Conservation (phyloP, 345 rosid species). For the Murraya koenigii region DNA sequence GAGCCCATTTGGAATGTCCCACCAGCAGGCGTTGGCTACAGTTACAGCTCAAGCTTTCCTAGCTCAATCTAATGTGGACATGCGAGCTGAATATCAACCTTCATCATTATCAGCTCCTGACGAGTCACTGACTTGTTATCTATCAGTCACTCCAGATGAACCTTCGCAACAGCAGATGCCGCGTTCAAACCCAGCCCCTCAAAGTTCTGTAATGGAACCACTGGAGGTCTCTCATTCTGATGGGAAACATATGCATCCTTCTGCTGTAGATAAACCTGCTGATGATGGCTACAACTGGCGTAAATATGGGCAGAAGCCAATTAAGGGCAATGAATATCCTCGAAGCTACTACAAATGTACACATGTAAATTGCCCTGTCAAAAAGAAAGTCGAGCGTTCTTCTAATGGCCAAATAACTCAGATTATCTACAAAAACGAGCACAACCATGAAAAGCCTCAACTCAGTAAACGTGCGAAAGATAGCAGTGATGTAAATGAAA, state of each 20-base stretch:
- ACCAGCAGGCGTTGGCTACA: slow-evolving; percentile 77
- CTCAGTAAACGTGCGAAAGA: slow-evolving; percentile 64
- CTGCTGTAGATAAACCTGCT: slow-evolving; percentile 73
- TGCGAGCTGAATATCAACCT: slow-evolving; percentile 40
- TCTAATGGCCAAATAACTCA: slow-evolving; percentile 85
- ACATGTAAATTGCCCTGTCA: slow-evolving; percentile 72
- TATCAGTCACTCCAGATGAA: slow-evolving; percentile 35
- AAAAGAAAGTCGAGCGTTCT: slow-evolving; percentile 89
- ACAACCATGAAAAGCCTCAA: slow-evolving; percentile 82
- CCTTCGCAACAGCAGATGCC: slow-evolving; percentile 40
- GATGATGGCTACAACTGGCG: slow-evolving; percentile 98
- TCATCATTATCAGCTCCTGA: slow-evolving; percentile 18
- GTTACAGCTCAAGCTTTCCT: slow-evolving; percentile 76
- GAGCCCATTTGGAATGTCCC: slow-evolving; percentile 86
- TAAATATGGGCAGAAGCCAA: slow-evolving; percentile 94
- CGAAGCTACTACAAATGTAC: slow-evolving; percentile 98
- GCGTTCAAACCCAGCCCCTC: slow-evolving; percentile 36
- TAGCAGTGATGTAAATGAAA: slow-evolving; percentile 33
- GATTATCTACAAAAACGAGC: slow-evolving; percentile 91
- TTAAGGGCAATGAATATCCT: slow-evolving; percentile 90
- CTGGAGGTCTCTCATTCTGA: slow-evolving; percentile 53
- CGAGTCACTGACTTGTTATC: slow-evolving; percentile 27
- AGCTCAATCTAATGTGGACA: slow-evolving; percentile 40
- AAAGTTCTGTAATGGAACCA: slow-evolving; percentile 36
- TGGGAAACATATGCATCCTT: slow-evolving; percentile 44